Evolutionary conservation across 257 asterid species (phyloP), one percentile per base, ranked within the genome.

Genomic region (Euphrasia confusa): DNA sequence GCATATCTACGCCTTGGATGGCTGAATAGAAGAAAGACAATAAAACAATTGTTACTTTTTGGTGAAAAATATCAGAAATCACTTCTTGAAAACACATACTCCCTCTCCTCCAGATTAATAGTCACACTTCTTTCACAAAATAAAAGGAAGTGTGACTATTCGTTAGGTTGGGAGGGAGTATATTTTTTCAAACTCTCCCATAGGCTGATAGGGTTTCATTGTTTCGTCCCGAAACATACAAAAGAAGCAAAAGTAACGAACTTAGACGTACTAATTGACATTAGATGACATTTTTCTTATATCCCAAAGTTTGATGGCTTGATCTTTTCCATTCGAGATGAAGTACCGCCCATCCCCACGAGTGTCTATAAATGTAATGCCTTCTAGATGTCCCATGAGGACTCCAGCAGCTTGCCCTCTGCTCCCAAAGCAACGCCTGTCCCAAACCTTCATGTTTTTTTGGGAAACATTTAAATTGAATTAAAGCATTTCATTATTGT

Each of bases 291-390:
- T 92, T 70, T 89, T 92, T 61, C 97, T 73, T 58, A 89, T 83
- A 74, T 92, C 99, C 99, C 97, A 92, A 28, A 92, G 96, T 64
- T 92, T 92, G 74, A 86, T 81, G 62, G 84, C 76, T 74, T 92
- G 99, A 72, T 92, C 97, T 71, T 92, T 92, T 66, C 97, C 96
- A 71, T 92, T 92, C n/a, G 99, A 92, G 75, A 92, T 89, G 27
- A 92, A 74, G 72, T 92, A 84, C 6, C 97, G 96, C 21, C 99
- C 97, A 71, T 92, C 99, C 67, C 96, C 99, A 64, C 99, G 96
- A 28, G 94, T 78, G 72, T 92, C 96, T 49, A 92, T 78, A 72
- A 70, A 83, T 18, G 99, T 89, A 56, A 92, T 64, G 75, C 99
- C 99, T 81, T 92, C 99, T 66, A 89, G 58, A 78, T 92, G 99